Evolutionary conservation across 805 yeast species (phyloP).

Genomic region (Candida silvatica): DNA sequence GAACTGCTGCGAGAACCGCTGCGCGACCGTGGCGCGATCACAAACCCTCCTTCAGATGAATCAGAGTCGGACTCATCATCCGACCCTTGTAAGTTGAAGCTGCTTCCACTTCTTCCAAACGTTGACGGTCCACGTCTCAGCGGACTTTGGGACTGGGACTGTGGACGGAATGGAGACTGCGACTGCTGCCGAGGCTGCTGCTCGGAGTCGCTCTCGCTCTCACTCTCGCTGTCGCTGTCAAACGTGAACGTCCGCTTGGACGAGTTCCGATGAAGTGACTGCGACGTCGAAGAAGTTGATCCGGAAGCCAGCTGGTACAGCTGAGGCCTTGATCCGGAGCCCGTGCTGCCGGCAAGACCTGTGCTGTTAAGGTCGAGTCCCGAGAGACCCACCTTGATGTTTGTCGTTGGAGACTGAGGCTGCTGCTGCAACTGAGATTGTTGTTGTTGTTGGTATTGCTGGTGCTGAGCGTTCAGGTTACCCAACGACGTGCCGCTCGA

Average conservation of each 20-base stretch:
- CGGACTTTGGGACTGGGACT: neutral
- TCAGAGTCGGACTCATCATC: neutral
- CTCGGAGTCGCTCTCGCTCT: no score
- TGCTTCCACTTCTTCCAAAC: neutral
- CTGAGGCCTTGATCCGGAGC: conserved; percentile 23
- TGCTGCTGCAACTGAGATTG: no score
- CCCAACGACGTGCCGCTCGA: neutral
- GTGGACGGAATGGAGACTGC: neutral
- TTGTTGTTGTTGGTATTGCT: conserved; percentile 1
- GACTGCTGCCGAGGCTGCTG: neutral
- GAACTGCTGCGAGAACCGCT: no score
- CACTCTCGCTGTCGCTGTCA: no score
- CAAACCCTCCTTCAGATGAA: neutral
- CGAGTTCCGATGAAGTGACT: no score
- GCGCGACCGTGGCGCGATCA: no score
- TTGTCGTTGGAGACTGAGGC: conserved; percentile 11
- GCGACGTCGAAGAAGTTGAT: no score
- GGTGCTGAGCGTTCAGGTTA: neutral
- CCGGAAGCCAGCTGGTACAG: conserved; percentile 15
- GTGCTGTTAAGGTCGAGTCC: conserved; percentile 22
- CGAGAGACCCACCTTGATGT: conserved; percentile 23
- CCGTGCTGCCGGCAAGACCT: conserved; percentile 21
- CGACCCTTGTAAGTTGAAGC: neutral
- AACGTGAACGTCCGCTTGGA: neutral
- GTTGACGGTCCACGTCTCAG: neutral